These are phyloP conservation scores for Plicaturopsis crispa DNA, from an alignment of 768 basidiomycete species.

Conservation along the genomic window DNA sequence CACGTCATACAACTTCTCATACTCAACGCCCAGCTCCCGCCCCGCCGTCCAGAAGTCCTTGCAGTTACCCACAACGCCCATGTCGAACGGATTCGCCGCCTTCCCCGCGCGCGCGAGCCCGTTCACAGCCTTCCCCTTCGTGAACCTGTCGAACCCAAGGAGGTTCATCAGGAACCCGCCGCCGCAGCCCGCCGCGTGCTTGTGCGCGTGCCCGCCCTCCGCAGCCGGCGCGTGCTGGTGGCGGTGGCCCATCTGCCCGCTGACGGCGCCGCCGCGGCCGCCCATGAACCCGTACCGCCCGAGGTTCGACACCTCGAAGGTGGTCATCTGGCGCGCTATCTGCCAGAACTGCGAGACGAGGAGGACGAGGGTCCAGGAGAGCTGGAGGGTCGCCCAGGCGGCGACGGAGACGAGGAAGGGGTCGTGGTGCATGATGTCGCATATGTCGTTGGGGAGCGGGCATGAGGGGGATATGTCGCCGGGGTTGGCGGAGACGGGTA, in stretches of 20 bases:
- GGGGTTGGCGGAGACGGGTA: constrained; percentile 27
- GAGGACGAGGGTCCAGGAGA: constrained; percentile 90
- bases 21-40: constrained; percentile 81
- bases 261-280: constrained; percentile 67
- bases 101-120: constrained; percentile 73
- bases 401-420: constrained; percentile 80
- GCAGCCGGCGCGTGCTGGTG: constrained; percentile 38
- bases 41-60: constrained; percentile 93
- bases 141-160: constrained; percentile 91
- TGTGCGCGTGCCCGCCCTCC: constrained; percentile 32
- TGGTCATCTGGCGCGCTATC: constrained; percentile 90
- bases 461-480: constrained; percentile 50
- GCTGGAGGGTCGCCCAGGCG: constrained; percentile 84
- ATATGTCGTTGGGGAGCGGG: constrained; percentile 60
- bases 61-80: constrained; percentile 73
- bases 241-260: constrained; percentile 74
- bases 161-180: constrained; percentile 80
- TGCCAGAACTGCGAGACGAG: constrained; percentile 88
- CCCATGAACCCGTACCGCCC: constrained; percentile 98
- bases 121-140: constrained; percentile 81
- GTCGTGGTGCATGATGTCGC: constrained; percentile 64
- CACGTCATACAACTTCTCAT: constrained; percentile 84
- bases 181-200: constrained; percentile 40
- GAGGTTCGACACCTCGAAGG: constrained; percentile 90
- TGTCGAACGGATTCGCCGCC: constrained; percentile 87